Evolutionary conservation across 2,329 filamentous ascomycete genomes (phyloP).

Genomic region (Colletotrichum aenigma): DNA sequence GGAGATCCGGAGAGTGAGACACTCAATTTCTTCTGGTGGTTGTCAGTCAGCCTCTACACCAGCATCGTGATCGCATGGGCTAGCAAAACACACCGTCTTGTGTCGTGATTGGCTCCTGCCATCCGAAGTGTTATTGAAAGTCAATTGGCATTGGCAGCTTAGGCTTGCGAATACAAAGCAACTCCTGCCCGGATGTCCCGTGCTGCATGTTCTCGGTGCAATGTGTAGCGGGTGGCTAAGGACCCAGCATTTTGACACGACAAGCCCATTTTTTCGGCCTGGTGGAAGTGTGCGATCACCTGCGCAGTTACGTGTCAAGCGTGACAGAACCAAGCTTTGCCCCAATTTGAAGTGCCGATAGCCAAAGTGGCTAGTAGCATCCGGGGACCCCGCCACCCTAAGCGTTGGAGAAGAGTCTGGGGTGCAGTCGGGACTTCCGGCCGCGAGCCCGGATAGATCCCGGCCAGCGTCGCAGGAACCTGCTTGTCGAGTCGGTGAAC

Average conservation of each 20-base stretch:
- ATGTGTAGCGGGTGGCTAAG: not conserved
- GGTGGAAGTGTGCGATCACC: not conserved
- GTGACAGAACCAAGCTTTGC: not conserved
- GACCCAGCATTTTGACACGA: not conserved
- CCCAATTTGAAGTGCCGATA: not conserved
- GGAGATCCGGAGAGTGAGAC: not conserved
- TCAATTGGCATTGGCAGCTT: not conserved
- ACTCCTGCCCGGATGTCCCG: not conserved
- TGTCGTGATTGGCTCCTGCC: not conserved
- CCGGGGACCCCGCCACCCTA: slow-evolving; percentile 7
- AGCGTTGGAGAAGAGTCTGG: slow-evolving; percentile 8
- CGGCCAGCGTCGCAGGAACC: not conserved
- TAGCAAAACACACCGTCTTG: not conserved
- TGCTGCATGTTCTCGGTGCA: not conserved
- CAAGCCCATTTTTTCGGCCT: not conserved
- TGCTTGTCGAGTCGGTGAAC: slow-evolving; percentile 1
- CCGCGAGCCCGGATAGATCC: not conserved
- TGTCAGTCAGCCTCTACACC: not conserved
- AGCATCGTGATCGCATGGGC: not conserved
- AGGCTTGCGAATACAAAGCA: not conserved
- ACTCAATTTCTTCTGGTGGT: not conserved
- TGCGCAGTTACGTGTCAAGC: not conserved
- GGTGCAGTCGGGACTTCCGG: slow-evolving; percentile 16
- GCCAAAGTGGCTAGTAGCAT: slow-evolving; percentile 1
- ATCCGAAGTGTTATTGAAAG: not conserved